phyloP scores from a whole-genome alignment of 2,329 filamentous ascomycete species.

The Aspergillus fischeri region DNA sequence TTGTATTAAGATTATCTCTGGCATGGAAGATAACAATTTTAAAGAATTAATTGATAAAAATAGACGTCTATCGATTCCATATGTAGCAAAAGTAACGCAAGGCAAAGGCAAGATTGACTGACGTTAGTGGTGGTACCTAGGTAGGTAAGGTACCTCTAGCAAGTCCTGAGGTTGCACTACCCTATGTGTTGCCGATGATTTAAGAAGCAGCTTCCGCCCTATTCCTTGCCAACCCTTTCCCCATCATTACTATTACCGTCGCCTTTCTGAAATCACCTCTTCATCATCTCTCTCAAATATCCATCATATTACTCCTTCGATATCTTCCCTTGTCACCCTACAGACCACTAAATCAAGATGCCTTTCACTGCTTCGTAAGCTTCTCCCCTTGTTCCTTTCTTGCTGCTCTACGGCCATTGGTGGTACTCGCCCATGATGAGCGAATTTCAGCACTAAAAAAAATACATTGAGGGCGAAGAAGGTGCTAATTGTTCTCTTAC shows the following conservation, averaged over 20 bases:
- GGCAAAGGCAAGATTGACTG: background rate
- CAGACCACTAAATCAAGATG: slow-evolving; percentile 31
- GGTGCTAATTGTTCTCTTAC: slow-evolving; percentile 4
- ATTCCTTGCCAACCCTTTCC: background rate
- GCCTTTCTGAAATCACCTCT: slow-evolving; percentile 5
- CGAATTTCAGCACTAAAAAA: background rate
- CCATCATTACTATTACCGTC: slow-evolving; percentile 5
- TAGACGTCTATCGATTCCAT: background rate
- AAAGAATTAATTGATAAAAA: background rate
- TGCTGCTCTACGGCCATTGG: background rate
- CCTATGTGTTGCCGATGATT: slow-evolving; percentile 4
- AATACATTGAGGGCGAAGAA: background rate
- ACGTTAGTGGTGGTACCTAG: background rate
- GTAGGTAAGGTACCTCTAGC: background rate
- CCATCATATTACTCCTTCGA: slow-evolving; percentile 23
- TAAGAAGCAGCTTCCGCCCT: slow-evolving; percentile 1
- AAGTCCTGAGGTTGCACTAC: background rate
- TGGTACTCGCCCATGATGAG: background rate
- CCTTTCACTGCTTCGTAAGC: slow-evolving; percentile 50
- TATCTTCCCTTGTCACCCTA: background rate
- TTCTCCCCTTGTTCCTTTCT: background rate
- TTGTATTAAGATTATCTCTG: background rate
- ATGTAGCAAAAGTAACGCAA: background rate
- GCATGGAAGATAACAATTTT: background rate
- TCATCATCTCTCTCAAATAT: background rate